Percentiles rank a stretch among this genome's conserved stretches.
Conservation (phyloP, 331 rosid species). For the Rosa hybrid region DNA sequence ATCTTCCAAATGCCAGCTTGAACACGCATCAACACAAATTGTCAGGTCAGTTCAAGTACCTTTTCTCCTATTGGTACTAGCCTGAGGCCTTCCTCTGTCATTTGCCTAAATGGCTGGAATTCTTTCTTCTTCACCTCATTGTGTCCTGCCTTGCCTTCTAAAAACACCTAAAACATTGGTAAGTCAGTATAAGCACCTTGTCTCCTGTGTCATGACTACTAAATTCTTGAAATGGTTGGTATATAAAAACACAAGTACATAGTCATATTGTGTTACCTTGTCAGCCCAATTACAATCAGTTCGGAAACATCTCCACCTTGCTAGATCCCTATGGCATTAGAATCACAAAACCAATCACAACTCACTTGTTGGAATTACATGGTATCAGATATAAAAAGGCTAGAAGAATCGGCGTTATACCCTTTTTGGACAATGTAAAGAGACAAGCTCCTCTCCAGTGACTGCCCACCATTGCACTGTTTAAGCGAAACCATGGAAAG, state of each 20-base stretch:
- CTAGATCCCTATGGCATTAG: conserved; percentile 52
- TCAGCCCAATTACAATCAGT: conserved; percentile 78
- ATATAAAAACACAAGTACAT: conserved; percentile 19
- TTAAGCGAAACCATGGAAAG: conserved; percentile 18
- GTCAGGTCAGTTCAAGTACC: conserved; percentile 43
- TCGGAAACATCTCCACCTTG: conserved; percentile 94
- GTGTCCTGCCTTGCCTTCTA: conserved; percentile 45
- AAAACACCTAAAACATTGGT: conserved; percentile 45
- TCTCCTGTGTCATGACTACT: conserved; percentile 17
- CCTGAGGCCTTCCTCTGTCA: conserved; percentile 55
- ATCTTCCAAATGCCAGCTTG: not conserved
- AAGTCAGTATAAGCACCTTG: not conserved
- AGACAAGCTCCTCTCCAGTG: conserved; percentile 84
- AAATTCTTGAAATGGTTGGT: not conserved
- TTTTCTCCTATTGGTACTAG: conserved; percentile 71
- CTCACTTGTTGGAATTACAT: not conserved
- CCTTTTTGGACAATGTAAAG: conserved; percentile 60
- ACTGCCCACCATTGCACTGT: conserved; percentile 85
- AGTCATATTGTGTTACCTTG: conserved; percentile 49
- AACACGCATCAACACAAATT: not conserved
- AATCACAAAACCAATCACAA: conserved; percentile 25
- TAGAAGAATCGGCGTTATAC: conserved; percentile 39
- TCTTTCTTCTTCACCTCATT: conserved; percentile 27
- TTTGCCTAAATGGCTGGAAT: conserved; percentile 29
- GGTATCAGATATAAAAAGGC: not conserved